Evolutionary conservation across 192 early-diverging fungal species (phyloP).

Genomic region (Chytriomyces sp.): DNA sequence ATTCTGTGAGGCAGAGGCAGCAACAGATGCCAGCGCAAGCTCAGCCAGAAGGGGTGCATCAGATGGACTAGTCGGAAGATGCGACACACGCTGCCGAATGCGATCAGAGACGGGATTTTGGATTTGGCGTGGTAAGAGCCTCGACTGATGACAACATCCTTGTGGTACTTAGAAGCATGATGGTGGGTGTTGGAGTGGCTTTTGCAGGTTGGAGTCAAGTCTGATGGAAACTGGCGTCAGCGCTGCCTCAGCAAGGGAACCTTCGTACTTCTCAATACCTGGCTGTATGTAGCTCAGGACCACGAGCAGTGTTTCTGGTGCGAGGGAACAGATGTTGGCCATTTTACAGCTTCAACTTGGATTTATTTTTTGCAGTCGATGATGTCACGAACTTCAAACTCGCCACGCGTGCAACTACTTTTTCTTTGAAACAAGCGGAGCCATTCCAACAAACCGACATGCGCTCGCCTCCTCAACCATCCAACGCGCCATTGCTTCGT

Average conservation of each 20-base stretch:
- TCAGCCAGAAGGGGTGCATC: conserved; percentile 7
- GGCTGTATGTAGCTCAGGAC: conserved; percentile 8
- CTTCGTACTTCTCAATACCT: conserved; percentile 9
- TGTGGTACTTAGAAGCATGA: not conserved
- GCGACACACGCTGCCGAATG: conserved; percentile 3
- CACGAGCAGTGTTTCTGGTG: conserved; percentile 10
- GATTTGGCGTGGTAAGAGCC: not conserved
- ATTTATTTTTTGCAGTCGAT: too few relatives aligned
- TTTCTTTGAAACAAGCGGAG: not conserved
- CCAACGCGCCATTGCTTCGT: not conserved
- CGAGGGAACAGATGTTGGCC: not conserved
- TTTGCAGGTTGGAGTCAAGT: not conserved
- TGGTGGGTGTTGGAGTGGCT: not conserved
- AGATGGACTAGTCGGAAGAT: not conserved
- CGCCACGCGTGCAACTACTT: not conserved
- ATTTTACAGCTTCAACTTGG: too few relatives aligned
- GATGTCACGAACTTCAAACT: too few relatives aligned
- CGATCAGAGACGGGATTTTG: not conserved
- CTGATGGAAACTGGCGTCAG: not conserved
- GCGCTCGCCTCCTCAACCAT: not conserved
- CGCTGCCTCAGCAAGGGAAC: not conserved
- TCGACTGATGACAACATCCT: not conserved
- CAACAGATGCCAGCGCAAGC: conserved; percentile 9
- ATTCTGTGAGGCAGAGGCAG: not conserved
- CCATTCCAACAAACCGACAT: not conserved